These are phyloP conservation scores for Paecilomyces fulvus DNA, from an alignment of 2,329 filamentous ascomycete genomes.

Conservation along the genomic window DNA sequence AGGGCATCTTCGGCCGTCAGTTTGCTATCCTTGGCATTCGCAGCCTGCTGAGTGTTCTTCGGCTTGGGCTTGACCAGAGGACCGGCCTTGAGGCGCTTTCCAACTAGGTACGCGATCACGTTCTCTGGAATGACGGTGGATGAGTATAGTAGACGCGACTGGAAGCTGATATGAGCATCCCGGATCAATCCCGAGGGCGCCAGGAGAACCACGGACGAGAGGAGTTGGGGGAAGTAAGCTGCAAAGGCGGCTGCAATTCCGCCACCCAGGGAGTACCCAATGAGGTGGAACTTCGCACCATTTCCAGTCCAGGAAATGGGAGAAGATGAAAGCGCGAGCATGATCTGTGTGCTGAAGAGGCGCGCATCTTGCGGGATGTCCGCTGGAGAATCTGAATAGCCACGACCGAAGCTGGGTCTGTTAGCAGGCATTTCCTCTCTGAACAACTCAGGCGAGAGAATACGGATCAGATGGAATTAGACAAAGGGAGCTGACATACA, in stretches of 20 bases:
- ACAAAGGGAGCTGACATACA: constrained; percentile 23
- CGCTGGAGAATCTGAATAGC: constrained; percentile 62
- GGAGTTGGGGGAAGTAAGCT: constrained; percentile 57
- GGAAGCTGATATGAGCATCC: constrained; percentile 51
- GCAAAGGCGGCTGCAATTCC: constrained; percentile 64
- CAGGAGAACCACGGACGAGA: constrained; percentile 64
- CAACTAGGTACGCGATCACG: constrained; percentile 46
- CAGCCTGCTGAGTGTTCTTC: constrained; percentile 9
- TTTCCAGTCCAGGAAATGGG: constrained; percentile 56
- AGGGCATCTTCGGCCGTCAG: constrained; percentile 34
- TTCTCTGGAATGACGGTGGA: constrained; percentile 51
- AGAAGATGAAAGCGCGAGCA: constrained; percentile 63
- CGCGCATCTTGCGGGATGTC: constrained; percentile 63
- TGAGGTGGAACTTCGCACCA: constrained; percentile 53
- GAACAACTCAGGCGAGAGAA: neutral
- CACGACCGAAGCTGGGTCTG: constrained; percentile 48
- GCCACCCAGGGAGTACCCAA: constrained; percentile 76
- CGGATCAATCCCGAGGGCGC: constrained; percentile 72
- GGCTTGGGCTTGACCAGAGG: constrained; percentile 25
- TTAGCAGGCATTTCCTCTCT: neutral
- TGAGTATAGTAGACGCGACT: constrained; percentile 56
- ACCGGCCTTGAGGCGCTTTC: constrained; percentile 40
- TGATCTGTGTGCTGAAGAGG: constrained; percentile 64
- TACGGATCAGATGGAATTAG: neutral
- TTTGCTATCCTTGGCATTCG: constrained; percentile 22